Conservation (phyloP, 2,329 filamentous ascomycete genomes). For the Nemania sp. region DNA sequence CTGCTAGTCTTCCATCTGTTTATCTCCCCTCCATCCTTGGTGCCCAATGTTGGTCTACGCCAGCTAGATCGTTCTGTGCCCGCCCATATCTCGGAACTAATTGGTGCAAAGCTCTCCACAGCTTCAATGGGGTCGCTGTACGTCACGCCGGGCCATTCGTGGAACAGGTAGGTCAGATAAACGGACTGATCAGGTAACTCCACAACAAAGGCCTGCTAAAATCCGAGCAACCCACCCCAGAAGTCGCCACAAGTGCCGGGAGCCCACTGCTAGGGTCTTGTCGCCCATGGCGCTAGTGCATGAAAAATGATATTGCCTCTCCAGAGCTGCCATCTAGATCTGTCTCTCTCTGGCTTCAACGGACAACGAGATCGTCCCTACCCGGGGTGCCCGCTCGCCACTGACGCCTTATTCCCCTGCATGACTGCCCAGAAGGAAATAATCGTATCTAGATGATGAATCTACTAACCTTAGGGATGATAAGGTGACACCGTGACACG, state of each 20-base stretch:
- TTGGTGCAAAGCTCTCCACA: constrained; percentile 19
- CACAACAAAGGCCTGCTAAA: constrained; percentile 21
- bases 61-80: constrained; percentile 10
- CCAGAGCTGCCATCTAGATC: too few relatives aligned
- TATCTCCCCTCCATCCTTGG: constrained; percentile 14
- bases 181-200: constrained; percentile 6
- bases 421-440: too few relatives aligned
- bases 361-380: too few relatives aligned
- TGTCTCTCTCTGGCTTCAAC: too few relatives aligned
- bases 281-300: too few relatives aligned
- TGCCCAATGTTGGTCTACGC: constrained; percentile 24
- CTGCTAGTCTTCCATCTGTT: constrained; percentile 4
- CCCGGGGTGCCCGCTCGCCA: too few relatives aligned
- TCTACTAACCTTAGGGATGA: too few relatives aligned
- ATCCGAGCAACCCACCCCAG: constrained; percentile 2
- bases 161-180: neutral
- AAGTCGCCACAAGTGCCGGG: neutral
- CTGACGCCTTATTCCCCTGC: too few relatives aligned
- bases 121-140: constrained; percentile 13
- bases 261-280: neutral
- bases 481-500: too few relatives aligned
- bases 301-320: too few relatives aligned
- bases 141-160: constrained; percentile 22
- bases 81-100: constrained; percentile 12
- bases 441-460: too few relatives aligned